Evolutionary conservation across 208 protist genomes (phyloP), one percentile per base, ranked within the genome.

Genomic region (Jaenimonas drosophilae): DNA sequence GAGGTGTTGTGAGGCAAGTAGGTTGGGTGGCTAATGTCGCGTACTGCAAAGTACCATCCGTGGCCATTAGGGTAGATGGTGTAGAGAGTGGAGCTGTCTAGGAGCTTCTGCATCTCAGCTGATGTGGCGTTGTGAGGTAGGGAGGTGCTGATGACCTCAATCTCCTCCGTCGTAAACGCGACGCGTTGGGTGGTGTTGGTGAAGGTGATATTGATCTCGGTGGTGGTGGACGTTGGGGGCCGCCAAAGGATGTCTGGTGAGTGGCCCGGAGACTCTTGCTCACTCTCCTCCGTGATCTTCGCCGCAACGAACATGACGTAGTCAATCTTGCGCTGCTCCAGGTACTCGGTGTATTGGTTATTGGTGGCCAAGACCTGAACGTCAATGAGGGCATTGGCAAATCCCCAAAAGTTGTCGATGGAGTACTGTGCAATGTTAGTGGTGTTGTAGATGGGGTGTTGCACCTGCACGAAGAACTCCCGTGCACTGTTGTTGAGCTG

Each of bases 331-430:
- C 38, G 29, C 23, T 11, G 29, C 14, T 50, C n/a, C 36, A 63
- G 53, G 17, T 31, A 6, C 2, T 16, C 30, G 11, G 51, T 21
- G 26, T 83, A 36, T 0, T 62, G 29, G 12, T 49, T 54, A 1
- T 41, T 19, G 5, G 47, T 43, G 21, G 86, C 41, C 0, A 76
- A 38, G 4, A 32, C 32, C 21, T 45, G 67, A 24, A 91, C 49
- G 49, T 82, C 75, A 3, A 78, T 42, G 1, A 55, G 33, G 19
- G 60, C 36, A 21, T 49, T 26, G 4, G 57, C 41, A 45, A 91
- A 88, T 29, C 83, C 83, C 78, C 83, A 91, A 49, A 91, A 91
- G 32, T 50, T 75, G 5, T 57, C 17, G 6, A 2, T 36, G 17
- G 1, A 38, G 19, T 28, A 33, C 12, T 37, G n/a, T 2, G 19